These are phyloP conservation scores for Tolypocladium endophyticum DNA, from an alignment of 2,329 filamentous ascomycete genomes.

Conservation along the genomic window DNA sequence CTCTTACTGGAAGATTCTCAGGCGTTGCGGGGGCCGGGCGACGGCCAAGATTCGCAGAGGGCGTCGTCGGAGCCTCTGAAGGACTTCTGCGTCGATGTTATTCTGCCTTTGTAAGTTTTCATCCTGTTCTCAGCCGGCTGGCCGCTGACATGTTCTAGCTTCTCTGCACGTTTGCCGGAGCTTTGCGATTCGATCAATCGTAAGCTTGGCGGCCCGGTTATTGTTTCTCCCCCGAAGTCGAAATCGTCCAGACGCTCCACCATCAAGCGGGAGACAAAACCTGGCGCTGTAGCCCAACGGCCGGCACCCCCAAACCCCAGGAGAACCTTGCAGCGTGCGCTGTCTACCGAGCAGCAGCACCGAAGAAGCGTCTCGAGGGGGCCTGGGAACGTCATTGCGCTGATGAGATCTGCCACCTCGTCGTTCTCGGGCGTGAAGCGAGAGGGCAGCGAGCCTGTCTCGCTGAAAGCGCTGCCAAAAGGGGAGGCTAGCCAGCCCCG, in stretches of 20 bases:
- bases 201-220: constrained; percentile 64
- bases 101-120: constrained; percentile 60
- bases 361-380: constrained; percentile 44
- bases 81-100: constrained; percentile 71
- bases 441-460: constrained; percentile 52
- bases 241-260: constrained; percentile 33
- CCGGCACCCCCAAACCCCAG: constrained; percentile 27
- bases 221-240: constrained; percentile 43
- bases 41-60: constrained; percentile 27
- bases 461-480: constrained; percentile 37
- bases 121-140: not conserved
- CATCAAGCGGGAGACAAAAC: constrained; percentile 33
- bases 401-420: constrained; percentile 60
- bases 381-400: constrained; percentile 46
- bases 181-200: constrained; percentile 60
- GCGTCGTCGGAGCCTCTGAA: constrained; percentile 51
- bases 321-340: constrained; percentile 50
- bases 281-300: constrained; percentile 42
- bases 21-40: constrained; percentile 16
- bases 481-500: constrained; percentile 22
- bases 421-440: constrained; percentile 53
- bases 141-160: constrained; percentile 39
- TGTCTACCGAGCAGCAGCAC: constrained; percentile 47
- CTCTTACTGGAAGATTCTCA: constrained; percentile 40
- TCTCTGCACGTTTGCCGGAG: constrained; percentile 64